phyloP scores from a whole-genome alignment of 345 rosid genomes.

The Arabidopsis suecica region DNA sequence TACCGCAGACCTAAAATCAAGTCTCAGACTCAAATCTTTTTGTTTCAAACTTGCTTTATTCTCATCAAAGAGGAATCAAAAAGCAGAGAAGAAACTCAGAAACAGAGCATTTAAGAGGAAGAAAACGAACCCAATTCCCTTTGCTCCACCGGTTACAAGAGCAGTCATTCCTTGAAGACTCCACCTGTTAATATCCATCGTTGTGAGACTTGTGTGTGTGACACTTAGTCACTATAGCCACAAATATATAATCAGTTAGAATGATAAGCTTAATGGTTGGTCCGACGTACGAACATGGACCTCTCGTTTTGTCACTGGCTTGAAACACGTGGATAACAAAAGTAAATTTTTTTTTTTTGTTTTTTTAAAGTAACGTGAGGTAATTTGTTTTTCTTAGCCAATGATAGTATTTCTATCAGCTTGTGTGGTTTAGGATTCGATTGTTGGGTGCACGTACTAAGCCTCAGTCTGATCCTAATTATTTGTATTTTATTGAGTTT shows the following conservation, averaged over 20 bases:
- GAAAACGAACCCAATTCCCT: slow-evolving; percentile 43
- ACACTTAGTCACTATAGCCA: slow-evolving; percentile 6
- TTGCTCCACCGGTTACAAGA: slow-evolving; percentile 46
- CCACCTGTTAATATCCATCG: slow-evolving; percentile 33
- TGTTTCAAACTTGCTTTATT: slow-evolving; percentile 1
- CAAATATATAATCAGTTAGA: not conserved
- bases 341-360: not conserved
- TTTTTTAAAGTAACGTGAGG: not conserved
- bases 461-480: not conserved
- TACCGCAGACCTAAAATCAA: slow-evolving; percentile 48
- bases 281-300: slow-evolving; percentile 12
- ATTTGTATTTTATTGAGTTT: slow-evolving; percentile 20
- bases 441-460: slow-evolving; percentile 41
- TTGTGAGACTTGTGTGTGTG: not conserved
- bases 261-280: not conserved
- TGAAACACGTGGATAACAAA: not conserved
- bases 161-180: slow-evolving; percentile 46
- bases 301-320: not conserved
- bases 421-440: not conserved
- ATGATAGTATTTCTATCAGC: not conserved
- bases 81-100: not conserved
- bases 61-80: not conserved
- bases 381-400: not conserved
- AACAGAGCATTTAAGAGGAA: slow-evolving; percentile 17
- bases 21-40: not conserved